Evolutionary conservation across 2,329 filamentous ascomycete genomes (phyloP), one percentile per base, ranked within the genome.

Genomic region (Aspergillus udagawae): DNA sequence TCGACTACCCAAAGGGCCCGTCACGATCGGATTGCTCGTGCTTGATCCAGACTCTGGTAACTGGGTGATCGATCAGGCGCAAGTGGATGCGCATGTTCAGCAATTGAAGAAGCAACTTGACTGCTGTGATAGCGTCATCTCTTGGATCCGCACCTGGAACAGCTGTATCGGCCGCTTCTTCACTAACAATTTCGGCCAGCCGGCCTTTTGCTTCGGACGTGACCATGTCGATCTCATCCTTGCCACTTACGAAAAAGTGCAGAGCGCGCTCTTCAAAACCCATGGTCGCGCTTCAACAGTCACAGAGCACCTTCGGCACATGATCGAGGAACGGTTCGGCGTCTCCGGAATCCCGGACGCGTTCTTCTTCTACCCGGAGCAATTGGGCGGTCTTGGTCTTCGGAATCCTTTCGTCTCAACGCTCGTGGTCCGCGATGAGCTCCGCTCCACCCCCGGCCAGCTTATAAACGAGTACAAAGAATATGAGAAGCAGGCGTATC

Each of bases 91-190:
- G 25, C 77, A 79, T 53, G 68, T 77, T 49, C 51, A 58, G 38
- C 75, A 79, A 56, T 68, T 79, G 2, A 67, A 67, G n/a, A 69
- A 67, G 8, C 76, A 79, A 53, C 70, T 79, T 0, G 60, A 67
- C 1, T 67, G 68, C 4, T 79, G 77, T 32, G 75, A 78, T 51
- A 83, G 78, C 54, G 70, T 84, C 4, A 79, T 85, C 51, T 74
- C 77, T 17, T 83, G 80, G 75, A 76, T 84, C 3, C 77, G 82
- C 58, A 80, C 79, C 0, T 84, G 81, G 76, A 84, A 84, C 62
- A 80, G 74, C 47, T 83, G 82, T 62, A 77, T 79, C 32, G 74
- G 72, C 2, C 73, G 76, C 7, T 84, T 83, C 65, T 82, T 84
- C 68, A 71, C 72, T 21, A 76, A 73, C 55, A 82, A 82, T 55